Base-by-base conservation (phyloP, 2,329 filamentous ascomycete genomes). In the Cercospora sp. region DNA sequence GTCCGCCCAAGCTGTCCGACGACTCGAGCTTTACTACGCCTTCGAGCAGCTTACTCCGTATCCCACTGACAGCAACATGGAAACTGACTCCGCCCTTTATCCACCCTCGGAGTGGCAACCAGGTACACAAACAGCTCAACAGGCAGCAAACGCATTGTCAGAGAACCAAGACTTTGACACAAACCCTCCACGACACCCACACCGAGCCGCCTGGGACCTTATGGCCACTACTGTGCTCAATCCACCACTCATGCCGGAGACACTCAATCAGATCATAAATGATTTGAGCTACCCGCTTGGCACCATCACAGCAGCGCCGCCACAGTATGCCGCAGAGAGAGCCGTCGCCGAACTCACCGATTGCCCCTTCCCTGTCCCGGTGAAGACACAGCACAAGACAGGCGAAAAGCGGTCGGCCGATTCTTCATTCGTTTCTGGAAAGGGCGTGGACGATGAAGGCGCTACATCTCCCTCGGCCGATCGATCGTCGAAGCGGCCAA, bases 11-110 rank as follows among this genome's bases (percentile, higher is more conserved):
- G 68, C 73, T 43, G 66, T 76, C 16, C 73, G 74, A 18, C 55
- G 62, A 8, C 71, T 72, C 28, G 76, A 78, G 67, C 65, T 74
- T 4, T 53, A 49, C 5, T 21, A 30, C 24, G 55, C 72, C 5
- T 57, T 77, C 9, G 68, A 70, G 18, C 72, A 70, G 7, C 66
- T 78, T 1, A 67, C 75, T 21, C 75, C 75, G 12, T 69, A 75
- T 1, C 72, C 76, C 7, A 77, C 76, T 9, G 69, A 66, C 5
- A 24, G 58, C 10, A 78, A 78, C 65, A 75, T 70, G n/a, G 49
- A 74, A 57, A 74, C 72, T 4, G 63, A 66, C 61, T 75, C 68
- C 68, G 66, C 61, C 12, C 68, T 68, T 53, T 77, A 76, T 58
- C 65, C 68, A 2, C 28, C 58, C n/a, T 18, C 28, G 7, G 70